Base-by-base conservation (phyloP, 164 flowering plant genomes). In the Vitis rotundifolia region DNA sequence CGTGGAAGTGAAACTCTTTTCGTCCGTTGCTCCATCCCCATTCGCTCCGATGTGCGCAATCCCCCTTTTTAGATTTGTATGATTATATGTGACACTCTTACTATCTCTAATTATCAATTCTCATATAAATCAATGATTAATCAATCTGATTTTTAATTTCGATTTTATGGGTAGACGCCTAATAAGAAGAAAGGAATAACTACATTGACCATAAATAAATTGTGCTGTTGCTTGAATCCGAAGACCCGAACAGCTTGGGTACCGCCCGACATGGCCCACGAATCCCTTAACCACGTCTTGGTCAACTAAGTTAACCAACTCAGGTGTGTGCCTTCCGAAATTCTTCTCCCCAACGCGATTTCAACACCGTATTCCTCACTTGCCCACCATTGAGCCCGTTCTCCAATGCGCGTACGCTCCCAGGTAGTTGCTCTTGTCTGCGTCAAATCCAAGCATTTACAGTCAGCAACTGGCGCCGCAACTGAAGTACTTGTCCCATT, bases 381-480 rank as follows among this genome's bases (percentile, higher is more conserved):
- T 62, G 11, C 49, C 19, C 37, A 48, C 15, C 31, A 2, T 22
- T 22, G 1, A 22, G 26, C 26, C 26, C 26, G 0, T 22, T 22
- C 26, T 22, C 26, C 26, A 22, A 22, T 22, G 26, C 26, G 26
- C 26, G 26, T 22, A 22, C 26, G 26, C 26, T 22, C 26, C 26
- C 26, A 14, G 15, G 64, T 1, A 47, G 28, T 11, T 29, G 5
- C 16, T 16, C 67, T 8, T 11, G 26, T 22, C 26, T 22, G 2
- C 26, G 26, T 22, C 26, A 22, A 22, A 22, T 22, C 26, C 26
- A 22, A 22, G 2, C 26, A 22, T 22, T 1, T 22, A 4, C 4
- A 9, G 51, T 28, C 48, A 63, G 64, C 19, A 37, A 60, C 65
- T 57, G 72, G 68, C 78, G 75, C 78, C 75, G 75, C 72, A 76